A percentile compares a stretch with the other conserved stretches of the same genome.
Conservation (phyloP, 768 basidiomycete species). For the Xerocomellus dryophilus region DNA sequence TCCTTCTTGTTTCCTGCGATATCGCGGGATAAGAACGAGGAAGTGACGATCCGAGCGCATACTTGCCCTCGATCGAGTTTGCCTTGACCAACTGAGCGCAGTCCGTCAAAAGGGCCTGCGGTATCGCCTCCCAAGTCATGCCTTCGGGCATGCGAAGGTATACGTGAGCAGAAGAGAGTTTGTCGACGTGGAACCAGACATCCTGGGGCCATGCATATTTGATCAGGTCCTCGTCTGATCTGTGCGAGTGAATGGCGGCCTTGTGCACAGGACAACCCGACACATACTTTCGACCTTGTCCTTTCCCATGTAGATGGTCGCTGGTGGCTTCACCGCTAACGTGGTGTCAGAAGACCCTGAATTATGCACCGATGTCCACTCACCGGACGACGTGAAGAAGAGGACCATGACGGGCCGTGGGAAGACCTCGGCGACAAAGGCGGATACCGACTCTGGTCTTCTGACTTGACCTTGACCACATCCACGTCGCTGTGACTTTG, state of each 20-base stretch:
- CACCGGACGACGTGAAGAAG: slow-evolving; percentile 58
- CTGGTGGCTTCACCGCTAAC: slow-evolving; percentile 60
- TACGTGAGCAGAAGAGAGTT: slow-evolving; percentile 94
- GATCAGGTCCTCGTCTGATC: slow-evolving; percentile 89
- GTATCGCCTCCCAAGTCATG: slow-evolving; percentile 90
- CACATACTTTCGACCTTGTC: slow-evolving; percentile 93
- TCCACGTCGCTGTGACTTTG: background rate
- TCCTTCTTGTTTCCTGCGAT: slow-evolving; percentile 90
- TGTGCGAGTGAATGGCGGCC: slow-evolving; percentile 19
- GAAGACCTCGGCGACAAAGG: background rate
- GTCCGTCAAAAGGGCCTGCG: slow-evolving; percentile 71
- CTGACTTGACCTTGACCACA: slow-evolving; percentile 5
- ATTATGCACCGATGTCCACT: background rate
- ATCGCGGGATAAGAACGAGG: background rate
- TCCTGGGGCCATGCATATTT: slow-evolving; percentile 89
- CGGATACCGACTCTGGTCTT: background rate
- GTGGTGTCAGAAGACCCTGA: background rate
- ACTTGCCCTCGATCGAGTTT: slow-evolving; percentile 85
- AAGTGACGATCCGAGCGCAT: background rate
- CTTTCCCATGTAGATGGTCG: slow-evolving; percentile 86
- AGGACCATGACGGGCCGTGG: slow-evolving; percentile 47
- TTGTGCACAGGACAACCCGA: background rate
- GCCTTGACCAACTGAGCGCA: slow-evolving; percentile 96
- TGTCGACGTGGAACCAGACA: slow-evolving; percentile 97
- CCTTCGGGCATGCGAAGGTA: slow-evolving; percentile 84